A percentile compares a stretch with the other conserved stretches of the same genome.
Conservation (phyloP, 1,284 basidiomycete species). For the Ganoderma boninense region DNA sequence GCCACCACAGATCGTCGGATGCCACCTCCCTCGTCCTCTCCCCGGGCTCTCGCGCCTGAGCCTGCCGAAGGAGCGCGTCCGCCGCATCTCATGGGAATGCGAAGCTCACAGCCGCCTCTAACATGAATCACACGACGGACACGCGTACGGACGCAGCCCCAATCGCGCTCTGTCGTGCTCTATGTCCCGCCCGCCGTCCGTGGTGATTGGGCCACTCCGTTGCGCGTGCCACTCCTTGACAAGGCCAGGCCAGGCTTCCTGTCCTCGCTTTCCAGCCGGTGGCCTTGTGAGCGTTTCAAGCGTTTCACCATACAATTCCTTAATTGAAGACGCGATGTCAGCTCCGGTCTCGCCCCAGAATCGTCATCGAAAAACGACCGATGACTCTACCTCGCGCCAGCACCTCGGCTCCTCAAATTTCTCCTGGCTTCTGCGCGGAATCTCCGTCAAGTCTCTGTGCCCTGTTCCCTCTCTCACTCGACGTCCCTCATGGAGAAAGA, state of each 20-base stretch:
- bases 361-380: neutral
- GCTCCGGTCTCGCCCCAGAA: neutral
- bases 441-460: neutral
- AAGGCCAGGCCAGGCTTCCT: constrained; percentile 10
- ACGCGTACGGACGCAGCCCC: constrained; percentile 22
- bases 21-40: constrained; percentile 4
- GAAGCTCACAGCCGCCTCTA: constrained; percentile 31
- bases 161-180: constrained; percentile 32
- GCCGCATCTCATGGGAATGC: constrained; percentile 26
- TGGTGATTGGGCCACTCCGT: constrained; percentile 27
- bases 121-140: constrained; percentile 30
- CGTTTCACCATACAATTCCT: constrained; percentile 15
- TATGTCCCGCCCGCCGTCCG: constrained; percentile 24
- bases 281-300: constrained; percentile 21
- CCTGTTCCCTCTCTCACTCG: neutral
- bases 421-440: neutral
- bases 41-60: constrained; percentile 7
- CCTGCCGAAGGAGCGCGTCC: neutral
- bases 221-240: constrained; percentile 22
- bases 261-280: constrained; percentile 17
- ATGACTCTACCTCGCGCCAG: neutral
- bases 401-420: neutral
- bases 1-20: neutral
- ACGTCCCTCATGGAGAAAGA: neutral
- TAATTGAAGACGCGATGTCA: neutral